phyloP scores from a whole-genome alignment of 305 asterid genomes.

The Solanum hybrid region DNA sequence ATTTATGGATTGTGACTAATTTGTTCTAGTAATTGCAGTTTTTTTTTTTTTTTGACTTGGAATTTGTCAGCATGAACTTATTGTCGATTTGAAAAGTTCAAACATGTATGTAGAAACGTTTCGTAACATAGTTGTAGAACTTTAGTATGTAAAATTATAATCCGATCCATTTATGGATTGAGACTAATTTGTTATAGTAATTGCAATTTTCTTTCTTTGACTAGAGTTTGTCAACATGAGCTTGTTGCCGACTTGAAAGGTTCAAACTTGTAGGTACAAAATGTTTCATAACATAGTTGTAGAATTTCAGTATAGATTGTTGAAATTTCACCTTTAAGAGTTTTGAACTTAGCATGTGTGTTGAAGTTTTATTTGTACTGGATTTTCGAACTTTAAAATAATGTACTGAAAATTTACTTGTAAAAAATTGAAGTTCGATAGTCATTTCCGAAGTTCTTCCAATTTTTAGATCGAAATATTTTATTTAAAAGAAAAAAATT shows the following conservation, averaged over 20 bases:
- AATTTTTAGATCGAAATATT: neutral
- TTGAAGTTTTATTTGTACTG: neutral
- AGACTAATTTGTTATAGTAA: neutral
- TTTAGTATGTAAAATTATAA: neutral
- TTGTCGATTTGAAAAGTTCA: neutral
- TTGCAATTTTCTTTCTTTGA: neutral
- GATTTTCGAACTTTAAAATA: neutral
- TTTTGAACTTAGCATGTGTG: neutral
- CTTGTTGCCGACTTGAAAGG: neutral
- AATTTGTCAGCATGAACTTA: neutral
- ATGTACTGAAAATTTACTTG: neutral
- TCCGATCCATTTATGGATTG: neutral
- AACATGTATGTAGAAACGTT: neutral
- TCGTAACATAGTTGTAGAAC: neutral
- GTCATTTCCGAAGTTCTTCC: neutral
- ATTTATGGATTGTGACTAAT: neutral
- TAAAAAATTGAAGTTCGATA: neutral
- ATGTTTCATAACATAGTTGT: neutral
- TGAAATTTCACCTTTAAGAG: neutral
- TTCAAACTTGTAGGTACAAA: neutral
- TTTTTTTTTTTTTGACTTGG: neutral
- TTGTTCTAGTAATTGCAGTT: neutral
- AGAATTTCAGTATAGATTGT: neutral
- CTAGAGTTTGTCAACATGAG: neutral
- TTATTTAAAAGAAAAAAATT: accelerated